These are phyloP conservation scores for Amesomyces nigricolor DNA, from an alignment of 2,329 filamentous ascomycete genomes.

Conservation along the genomic window DNA sequence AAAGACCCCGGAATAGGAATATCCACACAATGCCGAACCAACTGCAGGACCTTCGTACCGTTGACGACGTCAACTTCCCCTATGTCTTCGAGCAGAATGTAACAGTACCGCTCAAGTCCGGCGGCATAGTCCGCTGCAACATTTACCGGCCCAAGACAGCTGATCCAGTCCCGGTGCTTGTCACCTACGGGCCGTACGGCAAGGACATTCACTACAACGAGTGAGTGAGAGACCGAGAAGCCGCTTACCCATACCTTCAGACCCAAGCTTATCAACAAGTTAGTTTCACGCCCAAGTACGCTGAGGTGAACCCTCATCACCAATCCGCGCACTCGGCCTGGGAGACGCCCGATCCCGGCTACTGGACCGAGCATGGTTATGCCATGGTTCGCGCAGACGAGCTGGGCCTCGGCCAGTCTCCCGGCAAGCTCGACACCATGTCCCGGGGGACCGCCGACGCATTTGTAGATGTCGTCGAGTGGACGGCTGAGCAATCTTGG, in stretches of 20 bases:
- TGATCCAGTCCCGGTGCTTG: conserved; percentile 47
- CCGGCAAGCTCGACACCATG: conserved; percentile 45
- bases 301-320: conserved; percentile 49
- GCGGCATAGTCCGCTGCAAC: conserved; percentile 29
- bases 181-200: conserved; percentile 69
- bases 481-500: conserved; percentile 43
- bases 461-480: conserved; percentile 47
- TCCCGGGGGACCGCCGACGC: conserved; percentile 42
- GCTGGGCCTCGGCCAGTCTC: conserved; percentile 43
- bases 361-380: conserved; percentile 51
- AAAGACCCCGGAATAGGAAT: too few relatives aligned
- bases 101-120: conserved; percentile 26
- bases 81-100: conserved; percentile 27
- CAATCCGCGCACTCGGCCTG: conserved; percentile 50
- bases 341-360: conserved; percentile 54
- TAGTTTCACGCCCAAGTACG: conserved; percentile 37
- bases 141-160: conserved; percentile 27
- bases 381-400: conserved; percentile 51
- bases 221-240: conserved; percentile 1
- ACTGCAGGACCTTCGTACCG: conserved; percentile 4
- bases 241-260: too few relatives aligned
- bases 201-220: conserved; percentile 62
- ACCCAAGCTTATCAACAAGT: neutral
- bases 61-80: conserved; percentile 6
- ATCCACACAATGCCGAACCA: conserved; percentile 5